A percentile compares a stretch with the other conserved stretches of the same genome.
Evolutionary conservation across 202 grass and related monocot genomes (phyloP).

Genomic region (Cymbopogon flexuosus): DNA sequence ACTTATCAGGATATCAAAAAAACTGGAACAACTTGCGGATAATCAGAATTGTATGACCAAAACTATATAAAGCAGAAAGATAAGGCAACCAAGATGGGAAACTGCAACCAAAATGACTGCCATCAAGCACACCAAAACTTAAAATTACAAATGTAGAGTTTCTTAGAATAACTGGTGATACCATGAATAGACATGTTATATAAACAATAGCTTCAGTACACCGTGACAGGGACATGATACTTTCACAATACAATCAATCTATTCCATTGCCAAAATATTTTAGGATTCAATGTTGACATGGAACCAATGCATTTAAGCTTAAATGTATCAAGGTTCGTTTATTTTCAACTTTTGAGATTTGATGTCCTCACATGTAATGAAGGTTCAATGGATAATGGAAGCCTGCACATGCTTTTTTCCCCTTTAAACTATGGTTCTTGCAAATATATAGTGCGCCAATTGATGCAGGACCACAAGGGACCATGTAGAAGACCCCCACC

Average conservation of each 20-base stretch:
- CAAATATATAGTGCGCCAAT: conserved; percentile 2
- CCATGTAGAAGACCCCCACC: background rate
- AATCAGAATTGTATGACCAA: conserved; percentile 9
- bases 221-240: background rate
- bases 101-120: background rate
- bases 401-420: background rate
- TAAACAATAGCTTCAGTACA: background rate
- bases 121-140: background rate
- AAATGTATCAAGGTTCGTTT: background rate
- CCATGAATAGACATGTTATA: background rate
- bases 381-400: background rate
- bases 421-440: background rate
- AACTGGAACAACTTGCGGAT: conserved; percentile 1
- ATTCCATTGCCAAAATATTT: background rate
- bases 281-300: background rate
- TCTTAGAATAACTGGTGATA: conserved; percentile 8
- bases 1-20: conserved; percentile 12
- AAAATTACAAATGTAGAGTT: background rate
- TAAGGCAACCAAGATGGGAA: background rate
- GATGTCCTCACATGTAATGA: background rate
- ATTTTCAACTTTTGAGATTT: background rate
- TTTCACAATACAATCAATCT: conserved; percentile 18
- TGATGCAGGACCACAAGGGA: conserved; percentile 3
- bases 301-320: background rate
- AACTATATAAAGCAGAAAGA: background rate